Conservation (phyloP, 108 stramenopile species). For the Cyclotella choctawhatcheeana region DNA sequence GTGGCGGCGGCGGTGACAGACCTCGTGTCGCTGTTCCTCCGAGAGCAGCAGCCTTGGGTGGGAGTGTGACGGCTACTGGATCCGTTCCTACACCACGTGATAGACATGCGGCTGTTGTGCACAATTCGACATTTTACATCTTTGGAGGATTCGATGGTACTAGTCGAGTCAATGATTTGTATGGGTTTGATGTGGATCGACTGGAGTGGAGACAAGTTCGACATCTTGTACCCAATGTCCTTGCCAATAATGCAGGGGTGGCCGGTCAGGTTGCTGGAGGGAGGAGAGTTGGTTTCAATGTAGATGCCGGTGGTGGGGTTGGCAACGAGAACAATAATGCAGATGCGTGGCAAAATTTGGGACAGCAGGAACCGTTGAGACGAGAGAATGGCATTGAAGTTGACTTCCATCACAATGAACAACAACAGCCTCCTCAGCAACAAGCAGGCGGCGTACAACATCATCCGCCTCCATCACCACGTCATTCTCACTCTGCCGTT, state of each 20-base stretch:
- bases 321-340: conserved; percentile 14
- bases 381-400: conserved; percentile 5
- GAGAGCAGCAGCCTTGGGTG: conserved; percentile 26
- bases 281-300: conserved; percentile 15
- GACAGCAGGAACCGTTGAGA: not conserved
- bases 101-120: conserved; percentile 87
- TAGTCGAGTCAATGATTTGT: conserved; percentile 88
- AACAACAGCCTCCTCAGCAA: conserved; percentile 12
- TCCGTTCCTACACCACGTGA: conserved; percentile 81
- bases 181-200: conserved; percentile 84
- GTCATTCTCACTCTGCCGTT: conserved; percentile 95
- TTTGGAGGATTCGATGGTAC: conserved; percentile 94
- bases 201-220: conserved; percentile 84
- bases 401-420: conserved; percentile 2
- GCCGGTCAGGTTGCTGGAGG: not conserved
- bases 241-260: no score
- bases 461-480: conserved; percentile 78
- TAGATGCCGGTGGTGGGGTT: conserved; percentile 42
- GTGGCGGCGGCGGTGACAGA: not conserved
- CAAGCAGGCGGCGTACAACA: conserved; percentile 9
- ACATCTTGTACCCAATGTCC: conserved; percentile 14
- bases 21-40: no score
- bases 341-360: conserved; percentile 3
- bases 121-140: conserved; percentile 83
- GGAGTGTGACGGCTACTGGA: conserved; percentile 61